Conservation (phyloP, 192 early-diverging fungal genomes). For the Paraglomus brasilianum region DNA sequence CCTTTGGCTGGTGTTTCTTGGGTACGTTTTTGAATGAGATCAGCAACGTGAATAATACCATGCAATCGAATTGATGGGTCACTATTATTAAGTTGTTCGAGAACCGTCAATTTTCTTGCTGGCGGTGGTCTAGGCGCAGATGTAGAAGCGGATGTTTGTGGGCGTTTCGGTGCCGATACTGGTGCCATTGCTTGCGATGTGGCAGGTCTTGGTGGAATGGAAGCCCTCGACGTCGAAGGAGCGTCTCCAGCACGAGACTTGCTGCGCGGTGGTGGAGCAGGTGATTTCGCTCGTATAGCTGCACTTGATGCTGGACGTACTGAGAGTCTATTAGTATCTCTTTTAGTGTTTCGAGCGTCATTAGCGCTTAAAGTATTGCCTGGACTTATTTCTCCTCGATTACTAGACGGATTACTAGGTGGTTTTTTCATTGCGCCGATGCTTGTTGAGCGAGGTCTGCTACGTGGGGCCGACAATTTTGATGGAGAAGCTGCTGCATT, state of each 20-base stretch:
- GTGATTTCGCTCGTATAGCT: conserved; percentile 19
- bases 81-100: conserved; percentile 27
- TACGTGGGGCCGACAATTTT: background rate
- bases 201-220: background rate
- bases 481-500: background rate
- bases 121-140: background rate
- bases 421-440: conserved; percentile 4
- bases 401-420: background rate
- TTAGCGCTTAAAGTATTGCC: background rate
- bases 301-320: background rate
- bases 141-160: background rate
- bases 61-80: background rate
- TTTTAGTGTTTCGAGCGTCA: background rate
- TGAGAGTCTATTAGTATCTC: background rate
- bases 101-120: background rate
- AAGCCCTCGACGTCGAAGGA: background rate
- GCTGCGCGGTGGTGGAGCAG: conserved; percentile 3
- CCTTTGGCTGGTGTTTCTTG: background rate
- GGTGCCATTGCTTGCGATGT: background rate
- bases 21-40: conserved; percentile 11
- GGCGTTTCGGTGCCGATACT: background rate
- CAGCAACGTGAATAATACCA: background rate
- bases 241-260: background rate
- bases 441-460: background rate
- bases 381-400: background rate